Evolutionary conservation across 345 rosid genomes (phyloP).

Genomic region (Hibiscus trionum): DNA sequence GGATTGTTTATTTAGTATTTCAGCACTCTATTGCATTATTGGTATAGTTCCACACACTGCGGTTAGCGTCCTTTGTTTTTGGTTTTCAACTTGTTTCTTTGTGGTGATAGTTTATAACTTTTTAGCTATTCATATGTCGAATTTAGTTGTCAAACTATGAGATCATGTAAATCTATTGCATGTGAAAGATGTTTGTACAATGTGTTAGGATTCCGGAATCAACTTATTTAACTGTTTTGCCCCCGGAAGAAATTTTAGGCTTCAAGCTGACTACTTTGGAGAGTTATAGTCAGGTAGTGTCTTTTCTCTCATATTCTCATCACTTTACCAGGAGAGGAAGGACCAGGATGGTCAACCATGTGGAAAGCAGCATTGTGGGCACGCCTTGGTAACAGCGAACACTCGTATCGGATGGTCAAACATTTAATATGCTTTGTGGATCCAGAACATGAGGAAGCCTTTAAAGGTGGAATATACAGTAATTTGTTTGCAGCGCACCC

Average conservation of each 20-base stretch:
- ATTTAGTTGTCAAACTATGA: background rate
- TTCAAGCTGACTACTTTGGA: background rate
- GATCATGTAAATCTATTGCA: background rate
- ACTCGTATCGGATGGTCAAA: slow-evolving; percentile 67
- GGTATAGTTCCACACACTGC: background rate
- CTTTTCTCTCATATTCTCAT: background rate
- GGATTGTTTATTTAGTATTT: background rate
- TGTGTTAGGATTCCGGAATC: background rate
- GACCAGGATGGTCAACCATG: slow-evolving; percentile 92
- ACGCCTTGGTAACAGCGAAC: slow-evolving; percentile 60
- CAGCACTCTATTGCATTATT: background rate
- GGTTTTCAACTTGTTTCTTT: background rate
- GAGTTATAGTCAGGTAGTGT: background rate
- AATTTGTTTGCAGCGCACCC: slow-evolving; percentile 94
- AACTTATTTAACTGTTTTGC: background rate
- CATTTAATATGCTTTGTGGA: slow-evolving; percentile 68
- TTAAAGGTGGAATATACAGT: slow-evolving; percentile 73
- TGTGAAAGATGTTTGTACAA: background rate
- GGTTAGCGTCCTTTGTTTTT: background rate
- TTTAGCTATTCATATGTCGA: background rate
- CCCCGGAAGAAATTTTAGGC: background rate
- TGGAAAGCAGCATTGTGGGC: slow-evolving; percentile 96
- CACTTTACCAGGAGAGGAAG: slow-evolving; percentile 64
- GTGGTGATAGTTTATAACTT: no score
- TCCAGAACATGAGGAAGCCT: slow-evolving; percentile 51